Conservation (phyloP, 2,329 filamentous ascomycete genomes). For the Huntiella bhutanensis region DNA sequence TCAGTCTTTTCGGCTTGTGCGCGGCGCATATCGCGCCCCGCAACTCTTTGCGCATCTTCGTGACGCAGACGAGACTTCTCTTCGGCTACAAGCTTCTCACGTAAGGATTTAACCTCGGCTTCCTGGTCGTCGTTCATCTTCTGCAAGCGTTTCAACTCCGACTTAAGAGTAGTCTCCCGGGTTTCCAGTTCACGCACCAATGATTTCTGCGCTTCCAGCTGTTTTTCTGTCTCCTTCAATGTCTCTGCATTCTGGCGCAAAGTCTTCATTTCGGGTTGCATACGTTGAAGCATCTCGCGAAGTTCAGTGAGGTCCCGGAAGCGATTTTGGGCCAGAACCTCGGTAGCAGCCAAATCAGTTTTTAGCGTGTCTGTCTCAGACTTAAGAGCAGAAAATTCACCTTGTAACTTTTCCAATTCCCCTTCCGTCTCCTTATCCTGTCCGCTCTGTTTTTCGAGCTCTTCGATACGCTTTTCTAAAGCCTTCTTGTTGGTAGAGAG, state of each 20-base stretch:
- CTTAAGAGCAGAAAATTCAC: conserved; percentile 50
- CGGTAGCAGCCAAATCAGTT: conserved; percentile 67
- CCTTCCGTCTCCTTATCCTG: not conserved
- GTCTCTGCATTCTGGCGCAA: conserved; percentile 59
- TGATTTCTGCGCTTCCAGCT: conserved; percentile 37
- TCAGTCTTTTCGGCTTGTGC: conserved; percentile 67
- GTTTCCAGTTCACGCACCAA: conserved; percentile 63
- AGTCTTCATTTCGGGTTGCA: conserved; percentile 66
- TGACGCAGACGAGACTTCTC: conserved; percentile 50
- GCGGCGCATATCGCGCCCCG: conserved; percentile 58
- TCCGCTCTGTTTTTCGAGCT: conserved; percentile 46
- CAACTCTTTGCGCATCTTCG: conserved; percentile 59
- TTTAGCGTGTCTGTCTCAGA: conserved; percentile 50
- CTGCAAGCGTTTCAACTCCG: conserved; percentile 52
- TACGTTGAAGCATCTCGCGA: conserved; percentile 60
- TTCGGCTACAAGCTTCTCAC: conserved; percentile 61
- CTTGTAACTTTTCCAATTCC: conserved; percentile 13
- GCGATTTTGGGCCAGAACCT: conserved; percentile 67
- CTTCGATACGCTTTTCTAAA: conserved; percentile 26
- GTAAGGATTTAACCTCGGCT: conserved; percentile 54
- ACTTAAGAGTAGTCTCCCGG: conserved; percentile 62
- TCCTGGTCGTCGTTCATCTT: conserved; percentile 57
- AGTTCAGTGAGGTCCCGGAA: conserved; percentile 79
- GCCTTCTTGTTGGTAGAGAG: conserved; percentile 36
- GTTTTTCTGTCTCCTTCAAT: conserved; percentile 57